phyloP scores from a whole-genome alignment of 192 early-diverging fungal species.

The Podila epigama region DNA sequence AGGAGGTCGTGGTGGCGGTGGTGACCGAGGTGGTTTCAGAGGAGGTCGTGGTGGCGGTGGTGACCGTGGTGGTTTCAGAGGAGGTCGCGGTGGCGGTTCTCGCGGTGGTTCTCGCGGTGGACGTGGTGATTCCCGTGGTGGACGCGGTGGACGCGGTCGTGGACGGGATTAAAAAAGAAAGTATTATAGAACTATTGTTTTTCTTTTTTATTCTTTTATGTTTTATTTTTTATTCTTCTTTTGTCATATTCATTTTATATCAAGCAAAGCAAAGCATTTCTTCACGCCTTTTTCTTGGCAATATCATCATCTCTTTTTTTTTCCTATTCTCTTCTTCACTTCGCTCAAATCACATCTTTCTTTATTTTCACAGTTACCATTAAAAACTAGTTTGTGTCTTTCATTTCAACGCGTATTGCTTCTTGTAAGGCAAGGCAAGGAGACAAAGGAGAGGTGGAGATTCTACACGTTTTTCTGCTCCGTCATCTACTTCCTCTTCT shows the following conservation, averaged over 20 bases:
- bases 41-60: slow-evolving; percentile 18
- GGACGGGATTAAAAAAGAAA: slow-evolving; percentile 19
- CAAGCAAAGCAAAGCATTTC: neutral
- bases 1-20: no score
- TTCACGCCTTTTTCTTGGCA: no score
- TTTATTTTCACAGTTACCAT: no score
- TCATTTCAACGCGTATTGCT: no score
- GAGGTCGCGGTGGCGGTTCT: neutral
- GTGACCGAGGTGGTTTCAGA: slow-evolving; percentile 22
- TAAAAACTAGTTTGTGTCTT: no score
- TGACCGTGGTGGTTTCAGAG: slow-evolving; percentile 4
- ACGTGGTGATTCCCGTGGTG: slow-evolving; percentile 8
- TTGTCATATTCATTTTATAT: neutral
- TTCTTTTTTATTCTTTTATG: neutral
- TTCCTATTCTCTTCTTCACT: no score
- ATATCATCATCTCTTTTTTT: no score
- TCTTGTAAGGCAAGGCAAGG: no score
- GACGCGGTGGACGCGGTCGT: slow-evolving; percentile 8
- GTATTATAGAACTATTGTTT: neutral
- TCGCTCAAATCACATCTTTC: no score
- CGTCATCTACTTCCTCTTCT: no score
- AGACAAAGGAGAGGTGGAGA: no score
- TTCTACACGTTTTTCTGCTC: no score
- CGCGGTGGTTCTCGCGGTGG: slow-evolving; percentile 31
- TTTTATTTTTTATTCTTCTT: neutral